Evolutionary conservation across 257 asterid genomes (phyloP).

Genomic region (Solanum pinnatisectum): DNA sequence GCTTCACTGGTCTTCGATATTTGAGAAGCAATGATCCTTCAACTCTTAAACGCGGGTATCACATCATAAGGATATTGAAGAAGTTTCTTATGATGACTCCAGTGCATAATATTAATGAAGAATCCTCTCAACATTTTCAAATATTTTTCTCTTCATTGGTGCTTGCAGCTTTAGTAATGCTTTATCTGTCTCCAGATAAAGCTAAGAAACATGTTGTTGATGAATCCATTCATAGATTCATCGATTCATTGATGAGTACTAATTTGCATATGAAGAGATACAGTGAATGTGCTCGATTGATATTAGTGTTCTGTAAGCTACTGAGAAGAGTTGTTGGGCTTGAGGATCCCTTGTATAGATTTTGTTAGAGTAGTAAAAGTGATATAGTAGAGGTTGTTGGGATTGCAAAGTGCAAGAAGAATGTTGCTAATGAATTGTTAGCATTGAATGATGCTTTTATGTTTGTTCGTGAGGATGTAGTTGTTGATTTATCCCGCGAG

Average conservation of each 20-base stretch:
- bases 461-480: constrained; percentile 52
- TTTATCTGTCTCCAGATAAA: constrained; percentile 4
- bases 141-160: too few relatives aligned
- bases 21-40: too few relatives aligned
- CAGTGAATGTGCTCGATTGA: too few relatives aligned
- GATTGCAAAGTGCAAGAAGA: not conserved
- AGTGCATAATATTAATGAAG: too few relatives aligned
- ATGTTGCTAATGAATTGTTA: constrained; percentile 10
- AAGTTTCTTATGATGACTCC: too few relatives aligned
- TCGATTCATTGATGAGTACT: constrained; percentile 30
- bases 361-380: constrained; percentile 24
- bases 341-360: constrained; percentile 15
- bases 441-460: constrained; percentile 42
- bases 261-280: not conserved
- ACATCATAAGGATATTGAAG: too few relatives aligned
- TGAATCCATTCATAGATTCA: constrained; percentile 28
- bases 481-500: constrained; percentile 28
- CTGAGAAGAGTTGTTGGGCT: too few relatives aligned
- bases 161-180: fast-evolving
- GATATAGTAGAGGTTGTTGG: constrained; percentile 21
- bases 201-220: constrained; percentile 27
- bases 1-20: too few relatives aligned
- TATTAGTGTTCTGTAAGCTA: too few relatives aligned
- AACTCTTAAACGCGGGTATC: too few relatives aligned
- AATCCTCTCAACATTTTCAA: too few relatives aligned